Evolutionary conservation across 176 grass and related monocot species (phyloP).

Genomic region (Phoenix dactylifera): DNA sequence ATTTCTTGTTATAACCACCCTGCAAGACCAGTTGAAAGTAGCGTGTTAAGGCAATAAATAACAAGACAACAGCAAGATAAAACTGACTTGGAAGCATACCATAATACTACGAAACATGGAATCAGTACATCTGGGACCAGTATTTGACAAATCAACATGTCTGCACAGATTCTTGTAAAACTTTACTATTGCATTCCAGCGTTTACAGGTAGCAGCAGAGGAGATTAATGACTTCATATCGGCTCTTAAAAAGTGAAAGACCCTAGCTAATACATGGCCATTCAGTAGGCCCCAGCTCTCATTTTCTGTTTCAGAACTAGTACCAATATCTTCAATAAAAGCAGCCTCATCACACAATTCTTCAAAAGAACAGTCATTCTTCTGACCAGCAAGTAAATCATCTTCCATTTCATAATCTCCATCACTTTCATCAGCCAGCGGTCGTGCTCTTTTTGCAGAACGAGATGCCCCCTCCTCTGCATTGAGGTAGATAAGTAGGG

Average conservation of each 20-base stretch:
- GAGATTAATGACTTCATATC: slow-evolving; percentile 80
- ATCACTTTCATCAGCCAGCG: slow-evolving; percentile 51
- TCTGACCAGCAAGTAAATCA: slow-evolving; percentile 49
- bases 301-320: slow-evolving; percentile 19
- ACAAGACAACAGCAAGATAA: slow-evolving; percentile 25
- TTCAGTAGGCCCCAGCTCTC: slow-evolving; percentile 59
- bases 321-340: slow-evolving; percentile 33
- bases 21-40: slow-evolving; percentile 30
- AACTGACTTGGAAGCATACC: slow-evolving; percentile 40
- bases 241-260: slow-evolving; percentile 84
- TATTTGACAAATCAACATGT: slow-evolving; percentile 70
- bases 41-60: slow-evolving; percentile 5
- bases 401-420: slow-evolving; percentile 55
- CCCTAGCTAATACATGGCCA: slow-evolving; percentile 53
- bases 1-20: slow-evolving; percentile 75
- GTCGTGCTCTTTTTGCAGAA: slow-evolving; percentile 63
- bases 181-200: slow-evolving; percentile 55
- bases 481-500: slow-evolving; percentile 22
- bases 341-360: slow-evolving; percentile 40
- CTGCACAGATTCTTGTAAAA: slow-evolving; percentile 63
- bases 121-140: slow-evolving; percentile 71
- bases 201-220: slow-evolving; percentile 65
- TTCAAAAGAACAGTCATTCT: slow-evolving; percentile 70
- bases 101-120: slow-evolving; percentile 47
- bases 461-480: slow-evolving; percentile 56